Conservation (phyloP, 2,329 filamentous ascomycete species). For the Colletotrichum noveboracense region DNA sequence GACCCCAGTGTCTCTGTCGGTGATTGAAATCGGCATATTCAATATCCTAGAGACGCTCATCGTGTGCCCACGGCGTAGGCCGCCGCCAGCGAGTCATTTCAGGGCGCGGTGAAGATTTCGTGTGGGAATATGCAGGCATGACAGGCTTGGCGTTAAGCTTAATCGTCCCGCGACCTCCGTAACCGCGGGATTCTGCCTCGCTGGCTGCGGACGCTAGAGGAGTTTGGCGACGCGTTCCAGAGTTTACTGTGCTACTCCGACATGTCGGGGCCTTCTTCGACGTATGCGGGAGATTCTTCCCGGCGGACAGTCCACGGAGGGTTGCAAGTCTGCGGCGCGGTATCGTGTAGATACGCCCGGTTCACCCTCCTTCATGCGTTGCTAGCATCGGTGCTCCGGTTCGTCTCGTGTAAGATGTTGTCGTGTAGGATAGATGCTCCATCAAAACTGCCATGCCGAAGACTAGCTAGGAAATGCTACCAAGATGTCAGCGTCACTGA, state of each 20-base stretch:
- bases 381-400: background rate
- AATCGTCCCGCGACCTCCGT: background rate
- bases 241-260: background rate
- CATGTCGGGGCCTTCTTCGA: background rate
- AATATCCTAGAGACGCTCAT: background rate
- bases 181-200: background rate
- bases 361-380: background rate
- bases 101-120: background rate
- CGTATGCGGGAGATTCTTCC: background rate
- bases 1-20: accelerated
- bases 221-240: background rate
- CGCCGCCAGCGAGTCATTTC: background rate
- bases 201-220: background rate
- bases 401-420: background rate
- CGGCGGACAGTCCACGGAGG: background rate
- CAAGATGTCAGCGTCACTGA: accelerated
- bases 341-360: background rate
- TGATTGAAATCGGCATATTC: background rate
- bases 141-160: background rate
- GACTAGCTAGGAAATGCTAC: background rate
- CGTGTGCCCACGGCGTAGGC: background rate
- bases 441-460: background rate
- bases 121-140: background rate
- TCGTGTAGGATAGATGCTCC: background rate
- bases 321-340: background rate